Base-by-base conservation (phyloP, 768 basidiomycete genomes). In the Psilocybe subaeruginosa region DNA sequence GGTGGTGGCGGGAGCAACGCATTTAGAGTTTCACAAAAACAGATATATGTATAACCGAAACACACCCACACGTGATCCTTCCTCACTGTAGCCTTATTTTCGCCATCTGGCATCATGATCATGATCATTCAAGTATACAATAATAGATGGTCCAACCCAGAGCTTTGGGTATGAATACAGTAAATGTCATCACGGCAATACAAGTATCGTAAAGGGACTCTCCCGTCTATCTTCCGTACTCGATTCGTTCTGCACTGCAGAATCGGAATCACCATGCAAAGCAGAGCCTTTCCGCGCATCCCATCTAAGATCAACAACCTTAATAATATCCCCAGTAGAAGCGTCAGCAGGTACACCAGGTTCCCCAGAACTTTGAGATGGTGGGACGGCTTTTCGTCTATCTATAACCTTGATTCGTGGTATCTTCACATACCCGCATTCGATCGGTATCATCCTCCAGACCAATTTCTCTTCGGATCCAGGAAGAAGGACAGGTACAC, bases 361-460 rank as follows among this genome's bases (percentile, higher is more conserved):
- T 57, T 78, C 76, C 31, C 77, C 77, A 45, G 72, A 61, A 50
- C 54, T 66, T 71, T 51, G 74, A 27, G 67, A 65, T 50, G 62
- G 66, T n/a, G 72, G 64, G 16, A 73, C 66, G 6, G 66, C 74
- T 55, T 74, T 80, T 54, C 90, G 76, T 56, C 83, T 78, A 69
- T 84, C 78, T 43, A 78, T 66, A 27, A 93, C 85, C 69, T 77
- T 82, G 64, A 94, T 81, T 23, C 76, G 74, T 14, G 92, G 92
- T 19, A 90, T 67, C 62, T 71, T 80, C 51, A 89, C 76, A 64
- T 84, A 77, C 35, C 92, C 92, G 71, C 90, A 92, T 61, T 91
- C 89, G 41, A 93, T 72, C 1, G 92, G 90, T 30, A 92, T 81
- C 33, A 93, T 69, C 30, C 80, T 83, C 90, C 91, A 94, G 8